phyloP scores from a whole-genome alignment of 371 early-diverging fungal species.

The Mortierella sp. region DNA sequence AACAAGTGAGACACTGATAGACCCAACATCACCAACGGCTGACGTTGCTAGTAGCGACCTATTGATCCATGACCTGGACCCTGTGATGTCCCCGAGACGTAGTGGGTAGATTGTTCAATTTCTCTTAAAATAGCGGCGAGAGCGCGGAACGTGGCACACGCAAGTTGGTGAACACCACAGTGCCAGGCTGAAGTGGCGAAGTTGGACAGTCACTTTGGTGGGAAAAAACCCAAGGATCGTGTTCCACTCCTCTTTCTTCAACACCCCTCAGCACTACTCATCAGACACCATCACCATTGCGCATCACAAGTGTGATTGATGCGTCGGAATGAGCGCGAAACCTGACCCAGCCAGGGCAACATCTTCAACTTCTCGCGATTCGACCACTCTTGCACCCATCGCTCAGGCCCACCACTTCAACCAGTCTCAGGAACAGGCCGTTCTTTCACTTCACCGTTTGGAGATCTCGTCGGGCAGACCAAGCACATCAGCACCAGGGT shows the following conservation, averaged over 20 bases:
- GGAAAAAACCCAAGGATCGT: too few relatives aligned
- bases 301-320: constrained; percentile 12
- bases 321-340: constrained; percentile 41
- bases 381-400: constrained; percentile 12
- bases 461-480: constrained; percentile 16
- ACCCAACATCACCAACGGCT: too few relatives aligned
- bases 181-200: too few relatives aligned
- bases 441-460: constrained; percentile 17
- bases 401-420: constrained; percentile 32
- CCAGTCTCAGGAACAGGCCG: constrained; percentile 11
- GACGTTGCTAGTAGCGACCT: neutral
- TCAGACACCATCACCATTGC: neutral
- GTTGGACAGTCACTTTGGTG: constrained; percentile 4
- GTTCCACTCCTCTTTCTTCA: neutral
- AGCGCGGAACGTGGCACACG: too few relatives aligned
- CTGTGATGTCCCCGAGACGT: too few relatives aligned
- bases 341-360: constrained; percentile 46
- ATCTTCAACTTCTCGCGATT: constrained; percentile 13
- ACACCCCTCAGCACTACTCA: neutral
- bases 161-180: too few relatives aligned
- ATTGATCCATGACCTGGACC: neutral
- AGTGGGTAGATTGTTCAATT: neutral
- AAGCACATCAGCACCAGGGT: neutral
- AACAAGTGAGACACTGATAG: neutral
- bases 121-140: too few relatives aligned